phyloP scores from a whole-genome alignment of 2,329 filamentous ascomycete genomes.

The Stachybotrys elegans region DNA sequence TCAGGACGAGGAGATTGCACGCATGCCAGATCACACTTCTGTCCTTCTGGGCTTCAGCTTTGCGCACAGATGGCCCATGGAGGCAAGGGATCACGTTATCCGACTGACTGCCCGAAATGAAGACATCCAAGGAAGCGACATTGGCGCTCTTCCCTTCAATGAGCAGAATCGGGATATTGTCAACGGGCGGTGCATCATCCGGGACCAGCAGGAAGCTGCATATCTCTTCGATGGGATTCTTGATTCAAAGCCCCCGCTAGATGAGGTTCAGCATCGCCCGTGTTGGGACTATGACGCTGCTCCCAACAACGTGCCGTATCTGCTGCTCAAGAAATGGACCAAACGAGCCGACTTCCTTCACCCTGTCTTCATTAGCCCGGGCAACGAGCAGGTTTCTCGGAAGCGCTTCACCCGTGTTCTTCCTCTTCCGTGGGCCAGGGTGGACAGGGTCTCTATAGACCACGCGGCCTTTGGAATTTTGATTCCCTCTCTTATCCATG shows the following conservation, averaged over 20 bases:
- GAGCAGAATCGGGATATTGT: conserved; percentile 13
- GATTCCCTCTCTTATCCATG: conserved; percentile 68
- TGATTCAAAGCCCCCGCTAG: conserved; percentile 34
- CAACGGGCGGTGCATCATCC: conserved; percentile 29
- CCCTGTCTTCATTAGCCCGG: conserved; percentile 10
- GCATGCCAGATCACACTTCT: conserved; percentile 36
- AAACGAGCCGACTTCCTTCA: conserved; percentile 58
- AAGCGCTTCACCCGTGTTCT: conserved; percentile 41
- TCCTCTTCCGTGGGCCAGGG: conserved; percentile 39
- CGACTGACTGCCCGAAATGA: conserved; percentile 27
- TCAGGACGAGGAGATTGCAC: conserved; percentile 11
- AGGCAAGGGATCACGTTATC: conserved; percentile 36
- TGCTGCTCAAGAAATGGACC: conserved; percentile 45
- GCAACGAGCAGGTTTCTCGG: conserved; percentile 18
- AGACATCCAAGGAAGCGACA: conserved; percentile 20
- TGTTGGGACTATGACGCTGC: conserved; percentile 30
- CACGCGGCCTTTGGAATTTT: conserved; percentile 52
- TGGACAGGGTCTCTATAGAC: conserved; percentile 41
- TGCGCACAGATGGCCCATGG: conserved; percentile 37
- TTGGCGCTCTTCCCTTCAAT: conserved; percentile 24
- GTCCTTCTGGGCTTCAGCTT: conserved; percentile 43
- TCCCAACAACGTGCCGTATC: conserved; percentile 41
- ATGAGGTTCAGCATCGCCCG: conserved; percentile 33
- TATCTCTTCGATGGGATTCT: conserved; percentile 38
- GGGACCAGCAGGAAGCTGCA: conserved; percentile 30